Percentiles rank a stretch among this genome's conserved stretches.
phyloP scores from a whole-genome alignment of 2,329 filamentous ascomycete species.

The Calonectria honghensis region DNA sequence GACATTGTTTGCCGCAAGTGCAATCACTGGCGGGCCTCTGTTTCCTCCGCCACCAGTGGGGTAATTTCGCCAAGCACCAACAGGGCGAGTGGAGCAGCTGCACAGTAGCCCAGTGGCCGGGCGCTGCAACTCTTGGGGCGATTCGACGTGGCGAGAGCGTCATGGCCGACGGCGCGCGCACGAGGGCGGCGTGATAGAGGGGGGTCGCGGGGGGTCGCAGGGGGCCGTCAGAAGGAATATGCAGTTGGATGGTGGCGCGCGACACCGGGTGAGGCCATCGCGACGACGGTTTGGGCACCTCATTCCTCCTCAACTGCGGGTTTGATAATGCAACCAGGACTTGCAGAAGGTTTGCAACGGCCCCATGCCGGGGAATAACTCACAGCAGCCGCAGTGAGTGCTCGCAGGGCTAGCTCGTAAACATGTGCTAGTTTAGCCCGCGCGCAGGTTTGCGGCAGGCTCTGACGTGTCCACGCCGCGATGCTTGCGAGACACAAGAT shows the following conservation, averaged over 20 bases:
- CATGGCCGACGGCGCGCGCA: neutral
- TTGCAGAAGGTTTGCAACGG: conserved; percentile 2
- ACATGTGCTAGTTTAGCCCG: conserved; percentile 17
- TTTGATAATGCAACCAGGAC: neutral
- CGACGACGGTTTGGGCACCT: neutral
- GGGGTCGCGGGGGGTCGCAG: no score
- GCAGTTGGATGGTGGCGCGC: neutral
- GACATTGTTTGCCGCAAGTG: neutral
- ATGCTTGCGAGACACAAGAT: neutral
- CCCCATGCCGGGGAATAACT: neutral
- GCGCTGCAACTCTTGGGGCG: neutral
- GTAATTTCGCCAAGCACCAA: neutral
- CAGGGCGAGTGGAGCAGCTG: conserved; percentile 5
- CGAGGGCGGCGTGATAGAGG: neutral
- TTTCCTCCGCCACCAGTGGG: conserved; percentile 1
- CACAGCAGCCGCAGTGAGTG: neutral
- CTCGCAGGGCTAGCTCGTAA: conserved; percentile 15
- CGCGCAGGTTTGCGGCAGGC: conserved; percentile 17
- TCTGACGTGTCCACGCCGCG: conserved; percentile 16
- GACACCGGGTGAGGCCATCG: neutral
- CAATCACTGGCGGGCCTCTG: neutral
- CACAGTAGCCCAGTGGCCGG: neutral
- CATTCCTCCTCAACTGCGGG: neutral
- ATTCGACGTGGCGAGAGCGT: neutral
- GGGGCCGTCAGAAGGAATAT: neutral